Evolutionary conservation across 2,329 filamentous ascomycete species (phyloP), one percentile per base, ranked within the genome.

Genomic region (Cadophora luteo-olivacea): DNA sequence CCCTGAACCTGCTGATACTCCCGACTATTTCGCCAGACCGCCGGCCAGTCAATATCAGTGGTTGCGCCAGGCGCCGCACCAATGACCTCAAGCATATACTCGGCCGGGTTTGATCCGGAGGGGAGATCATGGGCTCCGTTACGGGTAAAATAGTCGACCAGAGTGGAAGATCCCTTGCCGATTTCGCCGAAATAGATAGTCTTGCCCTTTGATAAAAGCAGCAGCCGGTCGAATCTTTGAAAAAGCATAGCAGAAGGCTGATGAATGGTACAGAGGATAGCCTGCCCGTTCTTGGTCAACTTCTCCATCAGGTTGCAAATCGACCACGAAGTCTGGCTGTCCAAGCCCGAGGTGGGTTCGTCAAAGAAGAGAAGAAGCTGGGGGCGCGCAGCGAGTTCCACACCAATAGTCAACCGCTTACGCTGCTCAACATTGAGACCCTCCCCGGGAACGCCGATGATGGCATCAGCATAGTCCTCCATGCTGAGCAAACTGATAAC

Each of bases 211-310:
- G 89, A 89, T n/a, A 95, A 82, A 82, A 95, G 92, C 33, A 95
- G 84, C 8, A 96, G 86, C 68, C 91, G 87, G 75, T 95, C 92
- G 78, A 96, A 97, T 62, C 92, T 90, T 79, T 97, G 92, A 84
- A 97, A 97, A 66, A 97, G 85, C 86, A 97, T 93, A 41, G 93
- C 93, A 11, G 92, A 97, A 11, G 94, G 94, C 80, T 97, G 94
- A 78, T 97, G 94, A 68, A 97, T 97, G 9, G 94, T 97, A 82
- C 94, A 97, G 14, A 97, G 88, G 79, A 97, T 92, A 61, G 94
- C 94, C 78, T 96, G 93, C 19, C 94, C 94, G 72, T 89, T 91
- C 79, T 94, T 92, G 74, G 93, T 93, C 57, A 97, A 85, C 81
- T 95, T 97, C 81, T 96, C 91, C 55, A 97, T 86, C 24, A 97